These are phyloP conservation scores for Russula olivacea DNA, from an alignment of 768 basidiomycete species.

Conservation along the genomic window DNA sequence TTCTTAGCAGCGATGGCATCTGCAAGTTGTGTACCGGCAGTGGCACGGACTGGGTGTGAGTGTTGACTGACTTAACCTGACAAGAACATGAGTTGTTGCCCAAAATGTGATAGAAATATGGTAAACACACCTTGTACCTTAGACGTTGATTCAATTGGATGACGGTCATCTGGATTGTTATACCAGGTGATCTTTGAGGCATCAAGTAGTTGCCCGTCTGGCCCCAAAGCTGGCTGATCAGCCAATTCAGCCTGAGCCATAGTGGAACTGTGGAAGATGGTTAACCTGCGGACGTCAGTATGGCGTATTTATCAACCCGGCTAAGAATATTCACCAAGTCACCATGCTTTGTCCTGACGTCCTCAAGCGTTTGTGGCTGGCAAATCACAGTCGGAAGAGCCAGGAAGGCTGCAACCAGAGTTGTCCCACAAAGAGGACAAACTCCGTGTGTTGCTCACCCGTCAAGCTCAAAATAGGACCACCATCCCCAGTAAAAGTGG, in stretches of 20 bases:
- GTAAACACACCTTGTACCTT: not conserved
- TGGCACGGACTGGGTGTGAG: not conserved
- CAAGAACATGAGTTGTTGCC: not conserved
- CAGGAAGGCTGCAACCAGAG: too few species aligned
- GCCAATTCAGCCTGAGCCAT: not conserved
- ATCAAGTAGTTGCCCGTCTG: not conserved
- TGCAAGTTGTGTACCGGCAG: not conserved
- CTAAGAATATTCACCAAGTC: too few species aligned
- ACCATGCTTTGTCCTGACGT: too few species aligned
- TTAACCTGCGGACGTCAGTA: too few species aligned
- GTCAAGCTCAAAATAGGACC: too few species aligned
- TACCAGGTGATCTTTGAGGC: not conserved
- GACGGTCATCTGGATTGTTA: not conserved
- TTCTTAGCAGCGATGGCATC: not conserved
- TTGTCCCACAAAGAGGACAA: too few species aligned
- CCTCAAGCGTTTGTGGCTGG: too few species aligned
- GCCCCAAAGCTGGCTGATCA: not conserved
- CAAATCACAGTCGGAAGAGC: too few species aligned
- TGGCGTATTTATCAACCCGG: too few species aligned
- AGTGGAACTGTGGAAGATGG: too few species aligned
- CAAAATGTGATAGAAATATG: not conserved
- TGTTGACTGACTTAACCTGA: not conserved
- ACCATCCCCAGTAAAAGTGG: too few species aligned
- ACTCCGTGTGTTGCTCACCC: too few species aligned
- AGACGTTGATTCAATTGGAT: not conserved